Evolutionary conservation across 805 yeast species (phyloP).

Genomic region (Starmerella tilneyi): DNA sequence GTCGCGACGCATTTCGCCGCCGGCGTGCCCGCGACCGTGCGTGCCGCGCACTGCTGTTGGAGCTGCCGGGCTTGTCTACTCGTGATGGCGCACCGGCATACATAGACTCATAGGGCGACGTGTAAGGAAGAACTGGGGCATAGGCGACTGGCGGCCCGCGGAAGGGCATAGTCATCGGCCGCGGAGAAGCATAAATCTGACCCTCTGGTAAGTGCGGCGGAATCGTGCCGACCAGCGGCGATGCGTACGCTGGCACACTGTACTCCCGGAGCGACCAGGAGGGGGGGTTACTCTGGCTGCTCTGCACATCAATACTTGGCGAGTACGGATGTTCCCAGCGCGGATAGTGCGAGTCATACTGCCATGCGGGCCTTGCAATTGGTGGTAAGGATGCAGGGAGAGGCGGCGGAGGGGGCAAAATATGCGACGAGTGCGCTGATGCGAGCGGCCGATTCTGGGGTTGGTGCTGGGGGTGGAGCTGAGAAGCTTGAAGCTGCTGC

Average conservation of each 20-base stretch:
- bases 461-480: no score
- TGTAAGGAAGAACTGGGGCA: neutral
- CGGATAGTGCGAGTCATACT: no score
- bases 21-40: conserved; percentile 1
- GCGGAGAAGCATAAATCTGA: neutral
- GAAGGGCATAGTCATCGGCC: neutral
- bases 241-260: neutral
- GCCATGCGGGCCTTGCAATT: no score
- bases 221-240: neutral
- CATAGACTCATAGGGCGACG: neutral
- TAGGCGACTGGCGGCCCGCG: no score
- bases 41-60: neutral
- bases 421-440: no score
- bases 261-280: neutral
- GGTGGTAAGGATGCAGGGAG: no score
- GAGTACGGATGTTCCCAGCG: neutral
- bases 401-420: neutral
- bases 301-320: neutral
- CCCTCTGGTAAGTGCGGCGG: neutral
- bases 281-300: neutral
- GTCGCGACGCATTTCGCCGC: conserved; percentile 10
- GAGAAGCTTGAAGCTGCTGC: no score
- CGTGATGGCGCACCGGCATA: neutral
- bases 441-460: no score
- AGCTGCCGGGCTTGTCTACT: neutral